Evolutionary conservation across 192 early-diverging fungal species (phyloP).

Genomic region (Chytriomyces confervae): DNA sequence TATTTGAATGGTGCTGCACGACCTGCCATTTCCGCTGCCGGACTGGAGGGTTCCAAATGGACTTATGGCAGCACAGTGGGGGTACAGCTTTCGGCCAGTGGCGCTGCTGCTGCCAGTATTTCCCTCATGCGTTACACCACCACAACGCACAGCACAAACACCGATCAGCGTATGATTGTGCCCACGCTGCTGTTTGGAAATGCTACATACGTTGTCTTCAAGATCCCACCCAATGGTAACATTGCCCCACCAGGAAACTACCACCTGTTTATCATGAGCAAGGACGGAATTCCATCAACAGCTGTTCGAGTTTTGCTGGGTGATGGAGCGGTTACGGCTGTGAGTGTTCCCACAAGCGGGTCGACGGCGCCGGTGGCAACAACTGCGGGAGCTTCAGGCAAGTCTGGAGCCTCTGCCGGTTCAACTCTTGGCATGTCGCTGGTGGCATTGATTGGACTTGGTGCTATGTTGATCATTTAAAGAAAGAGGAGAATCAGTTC

Average conservation of each 20-base stretch:
- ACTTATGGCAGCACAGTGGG: constrained; percentile 27
- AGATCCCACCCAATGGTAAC: constrained; percentile 38
- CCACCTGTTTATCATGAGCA: constrained; percentile 47
- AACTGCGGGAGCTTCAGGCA: too few relatives aligned
- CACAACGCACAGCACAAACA: constrained; percentile 42
- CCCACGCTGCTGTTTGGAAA: constrained; percentile 30
- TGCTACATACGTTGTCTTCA: constrained; percentile 25
- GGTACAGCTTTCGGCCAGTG: constrained; percentile 10
- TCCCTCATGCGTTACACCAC: constrained; percentile 40
- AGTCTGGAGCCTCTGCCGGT: too few relatives aligned
- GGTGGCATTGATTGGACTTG: too few relatives aligned
- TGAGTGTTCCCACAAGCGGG: background rate
- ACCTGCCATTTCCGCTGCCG: too few relatives aligned
- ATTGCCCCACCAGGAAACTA: constrained; percentile 50
- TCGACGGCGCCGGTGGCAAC: too few relatives aligned
- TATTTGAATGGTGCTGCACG: background rate
- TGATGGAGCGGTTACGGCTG: constrained; percentile 6
- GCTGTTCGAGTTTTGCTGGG: constrained; percentile 26
- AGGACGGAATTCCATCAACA: constrained; percentile 38
- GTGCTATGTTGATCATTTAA: too few relatives aligned
- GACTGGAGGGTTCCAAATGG: background rate
- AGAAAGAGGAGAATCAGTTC: too few relatives aligned
- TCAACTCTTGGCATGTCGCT: too few relatives aligned
- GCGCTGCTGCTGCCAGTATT: background rate
- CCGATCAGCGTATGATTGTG: constrained; percentile 38